A percentile compares a stretch with the other conserved stretches of the same genome.
These are phyloP conservation scores for Claviceps maximensis DNA, from an alignment of 2,329 filamentous ascomycete genomes.

Conservation along the genomic window DNA sequence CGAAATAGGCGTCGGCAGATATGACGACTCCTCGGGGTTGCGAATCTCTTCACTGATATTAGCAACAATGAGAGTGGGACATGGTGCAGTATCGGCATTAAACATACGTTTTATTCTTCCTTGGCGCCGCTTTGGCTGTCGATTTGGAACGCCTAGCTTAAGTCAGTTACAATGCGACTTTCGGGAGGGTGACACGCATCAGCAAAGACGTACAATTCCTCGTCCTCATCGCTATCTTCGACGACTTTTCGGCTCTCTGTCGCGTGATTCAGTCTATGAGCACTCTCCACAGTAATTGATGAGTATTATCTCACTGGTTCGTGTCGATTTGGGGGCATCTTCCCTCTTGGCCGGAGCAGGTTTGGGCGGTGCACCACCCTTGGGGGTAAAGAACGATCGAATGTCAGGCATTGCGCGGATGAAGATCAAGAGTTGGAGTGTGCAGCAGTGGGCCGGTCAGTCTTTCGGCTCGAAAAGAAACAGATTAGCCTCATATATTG, in stretches of 20 bases:
- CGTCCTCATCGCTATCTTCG: constrained; percentile 71
- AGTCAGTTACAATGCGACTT: neutral
- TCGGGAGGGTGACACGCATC: neutral
- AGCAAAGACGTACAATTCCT: constrained; percentile 18
- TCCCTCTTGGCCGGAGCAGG: constrained; percentile 32
- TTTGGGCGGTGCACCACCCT: constrained; percentile 43
- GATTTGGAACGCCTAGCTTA: constrained; percentile 37
- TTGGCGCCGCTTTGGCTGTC: constrained; percentile 32
- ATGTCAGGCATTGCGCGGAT: constrained; percentile 66
- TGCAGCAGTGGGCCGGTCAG: constrained; percentile 2
- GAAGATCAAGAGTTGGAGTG: neutral
- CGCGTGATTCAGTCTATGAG: constrained; percentile 10
- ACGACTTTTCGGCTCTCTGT: constrained; percentile 53
- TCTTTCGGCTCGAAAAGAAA: constrained; percentile 1
- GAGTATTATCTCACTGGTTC: constrained; percentile 27
- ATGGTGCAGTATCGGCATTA: neutral
- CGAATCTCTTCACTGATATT: constrained; percentile 19
- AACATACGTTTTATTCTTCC: constrained; percentile 42
- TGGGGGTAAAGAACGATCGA: constrained; percentile 76
- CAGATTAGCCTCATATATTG: constrained; percentile 11
- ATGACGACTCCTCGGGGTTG: constrained; percentile 36
- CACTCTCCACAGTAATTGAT: neutral
- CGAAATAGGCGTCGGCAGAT: constrained; percentile 45
- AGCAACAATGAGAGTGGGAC: neutral
- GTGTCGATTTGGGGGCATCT: constrained; percentile 29